Percentiles rank a stretch among this genome's conserved stretches.
phyloP scores from a whole-genome alignment of 192 early-diverging fungal genomes.

The Obelidium mucronatum region DNA sequence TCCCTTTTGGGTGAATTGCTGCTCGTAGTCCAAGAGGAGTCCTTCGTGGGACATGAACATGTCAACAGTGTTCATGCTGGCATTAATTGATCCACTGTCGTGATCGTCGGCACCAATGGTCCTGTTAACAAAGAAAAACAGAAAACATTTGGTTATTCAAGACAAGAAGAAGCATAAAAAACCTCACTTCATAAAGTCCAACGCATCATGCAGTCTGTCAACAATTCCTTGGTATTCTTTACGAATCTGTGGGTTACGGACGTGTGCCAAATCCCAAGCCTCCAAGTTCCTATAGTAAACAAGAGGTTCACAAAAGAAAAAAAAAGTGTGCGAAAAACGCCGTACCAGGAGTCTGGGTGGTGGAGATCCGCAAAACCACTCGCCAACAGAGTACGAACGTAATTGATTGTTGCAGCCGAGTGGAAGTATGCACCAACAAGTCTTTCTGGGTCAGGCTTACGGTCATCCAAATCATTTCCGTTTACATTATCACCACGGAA shows the following conservation, averaged over 20 bases:
- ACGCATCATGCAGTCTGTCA: conserved; percentile 81
- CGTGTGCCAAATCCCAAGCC: conserved; percentile 90
- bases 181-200: conserved; percentile 84
- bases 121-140: conserved; percentile 8
- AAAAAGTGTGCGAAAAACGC: background rate
- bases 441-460: conserved; percentile 92
- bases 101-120: conserved; percentile 82
- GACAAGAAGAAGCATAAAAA: conserved; percentile 2
- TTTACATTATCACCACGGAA: conserved; percentile 99
- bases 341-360: conserved; percentile 70
- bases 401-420: conserved; percentile 96
- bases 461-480: conserved; percentile 84
- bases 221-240: conserved; percentile 93
- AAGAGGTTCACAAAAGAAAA: background rate
- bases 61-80: conserved; percentile 82
- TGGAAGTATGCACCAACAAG: conserved; percentile 94
- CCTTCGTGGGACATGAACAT: conserved; percentile 96
- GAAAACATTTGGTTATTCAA: no score
- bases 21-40: conserved; percentile 92
- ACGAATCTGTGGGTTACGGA: conserved; percentile 76
- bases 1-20: conserved; percentile 74
- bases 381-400: conserved; percentile 83
- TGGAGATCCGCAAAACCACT: conserved; percentile 94
- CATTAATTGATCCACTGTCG: conserved; percentile 56
- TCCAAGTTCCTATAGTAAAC: conserved; percentile 48